Conservation (phyloP, 2,329 filamentous ascomycete genomes). For the Ceratocystis colombiana region DNA sequence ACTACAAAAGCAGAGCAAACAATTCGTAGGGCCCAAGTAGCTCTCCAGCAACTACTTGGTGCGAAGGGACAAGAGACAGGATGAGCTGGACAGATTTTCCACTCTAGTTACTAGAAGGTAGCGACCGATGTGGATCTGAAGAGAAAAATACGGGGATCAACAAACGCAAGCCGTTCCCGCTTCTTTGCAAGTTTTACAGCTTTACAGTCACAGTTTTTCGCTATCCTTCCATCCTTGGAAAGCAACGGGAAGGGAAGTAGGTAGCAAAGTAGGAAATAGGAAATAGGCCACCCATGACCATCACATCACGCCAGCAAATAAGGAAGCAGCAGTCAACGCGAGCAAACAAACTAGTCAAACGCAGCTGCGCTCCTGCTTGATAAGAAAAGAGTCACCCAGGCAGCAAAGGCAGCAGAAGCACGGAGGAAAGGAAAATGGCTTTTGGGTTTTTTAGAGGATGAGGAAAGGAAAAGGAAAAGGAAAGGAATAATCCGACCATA, state of each 20-base stretch:
- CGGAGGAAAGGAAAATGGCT: not conserved
- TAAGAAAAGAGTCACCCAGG: not conserved
- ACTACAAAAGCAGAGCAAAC: not conserved
- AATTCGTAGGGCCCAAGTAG: not conserved
- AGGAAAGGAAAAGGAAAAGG: not conserved
- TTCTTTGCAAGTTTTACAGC: constrained; percentile 3
- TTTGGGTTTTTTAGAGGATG: not conserved
- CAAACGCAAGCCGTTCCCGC: constrained; percentile 6
- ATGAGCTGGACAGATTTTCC: not conserved
- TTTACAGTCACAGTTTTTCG: constrained; percentile 1
- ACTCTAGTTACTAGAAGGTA: not conserved
- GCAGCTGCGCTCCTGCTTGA: not conserved
- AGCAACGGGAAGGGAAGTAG: too few species aligned
- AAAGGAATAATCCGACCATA: not conserved
- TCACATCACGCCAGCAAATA: not conserved
- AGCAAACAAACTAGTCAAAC: not conserved
- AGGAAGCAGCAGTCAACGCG: too few species aligned
- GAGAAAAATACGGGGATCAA: constrained; percentile 10
- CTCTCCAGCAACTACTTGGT: not conserved
- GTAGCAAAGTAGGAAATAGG: too few species aligned
- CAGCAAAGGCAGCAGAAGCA: not conserved
- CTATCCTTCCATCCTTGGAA: too few species aligned
- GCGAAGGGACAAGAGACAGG: not conserved
- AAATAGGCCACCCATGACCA: not conserved
- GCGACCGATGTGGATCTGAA: constrained; percentile 2